Base-by-base conservation (phyloP, 108 stramenopile genomes). In the Pseudonitzschia pungens region DNA sequence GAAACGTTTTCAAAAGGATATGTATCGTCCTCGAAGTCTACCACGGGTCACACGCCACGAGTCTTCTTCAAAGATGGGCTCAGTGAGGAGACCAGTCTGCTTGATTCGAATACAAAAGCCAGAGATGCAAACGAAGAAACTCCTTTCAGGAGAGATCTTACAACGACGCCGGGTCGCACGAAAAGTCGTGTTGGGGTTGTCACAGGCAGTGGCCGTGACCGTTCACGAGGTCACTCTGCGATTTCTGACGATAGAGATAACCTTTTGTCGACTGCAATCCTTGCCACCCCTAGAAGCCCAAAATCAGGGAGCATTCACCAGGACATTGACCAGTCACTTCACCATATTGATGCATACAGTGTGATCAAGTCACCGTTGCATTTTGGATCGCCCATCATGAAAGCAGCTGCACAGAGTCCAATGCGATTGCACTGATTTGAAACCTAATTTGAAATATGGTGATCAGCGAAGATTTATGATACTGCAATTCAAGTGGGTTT, bases 241-340 rank as follows among this genome's bases (percentile, higher is more conserved):
- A 41, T 72, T 43, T 65, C 65, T 50, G 77, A 78, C n/a, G 51
- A 56, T 43, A 62, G 41, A 50, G 78, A 79, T 24, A 54, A 55
- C 51, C 69, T 79, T 14, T 66, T 79, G 44, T 79, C 73, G 15
- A 73, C 78, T 60, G 72, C 78, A 27, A 74, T 79, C 48, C 63
- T 79, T 24, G 68, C 58, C 15, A 79, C 78, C 51, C 78, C 78
- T n/a, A 74, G 43, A 45, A 79, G 78, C 31, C 73, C 78, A 22
- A 68, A 70, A 60, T 60, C 24, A 53, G 67, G 78, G 26, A 72
- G 54, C 11, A 32, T 50, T 10, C n/a, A n/a, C n/a, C 54, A 45
- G 41, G 76, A 77, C 43, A 72, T 78, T n/a, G 78, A 79, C 31
- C 78, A 79, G 42, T 79, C 78, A 28, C 67, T 79, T 28, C 78